Evolutionary conservation across 768 basidiomycete species (phyloP), one percentile per base, ranked within the genome.

Genomic region (Termitomyces heimii): DNA sequence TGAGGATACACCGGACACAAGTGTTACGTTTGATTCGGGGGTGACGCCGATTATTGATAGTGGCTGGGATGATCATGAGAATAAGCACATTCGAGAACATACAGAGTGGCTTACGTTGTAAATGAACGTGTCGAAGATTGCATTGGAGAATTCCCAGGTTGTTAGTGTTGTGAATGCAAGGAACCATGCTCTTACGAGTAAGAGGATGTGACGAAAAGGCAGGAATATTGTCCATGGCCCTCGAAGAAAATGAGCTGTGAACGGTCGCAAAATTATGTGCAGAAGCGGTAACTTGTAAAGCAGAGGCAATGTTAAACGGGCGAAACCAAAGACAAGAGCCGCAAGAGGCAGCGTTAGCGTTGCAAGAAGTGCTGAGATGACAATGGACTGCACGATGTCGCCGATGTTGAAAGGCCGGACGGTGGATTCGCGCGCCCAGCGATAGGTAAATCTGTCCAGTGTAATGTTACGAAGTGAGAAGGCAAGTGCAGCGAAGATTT

Each of bases 1-100:
- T 18, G 85, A 86, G 1, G 82, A 77, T 43, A 83, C 73, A 10
- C 89, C 91, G 5, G 87, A 85, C 10, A 89, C 72, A 6, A 89
- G 71, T 4, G 78, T 82, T 4, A 78, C 71, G 39, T 80, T 75
- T 2, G 83, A 77, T 51, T 88, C 82, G 1, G 80, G 66, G 2
- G 82, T 76, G 8, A 69, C 58, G 12, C 68, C 62, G 0, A 80
- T 73, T 0, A 85, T 74, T 2, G 71, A 63, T 24, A 84, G 67
- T 2, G 82, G 79, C 83, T 88, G 24, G 10, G 35, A 43, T 6
- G 6, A 58, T 44, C 3, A 18, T 46, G 7, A 35, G 28, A 22
- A 53, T 37, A 31, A 42, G 8, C 10, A 48, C 14, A 24, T 39
- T 49, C 24, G 48, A 26, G 47, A n/a, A 20, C 18, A 46, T 40